Conservation (phyloP, 441 rosid species). For the Monsonia emarginata region DNA sequence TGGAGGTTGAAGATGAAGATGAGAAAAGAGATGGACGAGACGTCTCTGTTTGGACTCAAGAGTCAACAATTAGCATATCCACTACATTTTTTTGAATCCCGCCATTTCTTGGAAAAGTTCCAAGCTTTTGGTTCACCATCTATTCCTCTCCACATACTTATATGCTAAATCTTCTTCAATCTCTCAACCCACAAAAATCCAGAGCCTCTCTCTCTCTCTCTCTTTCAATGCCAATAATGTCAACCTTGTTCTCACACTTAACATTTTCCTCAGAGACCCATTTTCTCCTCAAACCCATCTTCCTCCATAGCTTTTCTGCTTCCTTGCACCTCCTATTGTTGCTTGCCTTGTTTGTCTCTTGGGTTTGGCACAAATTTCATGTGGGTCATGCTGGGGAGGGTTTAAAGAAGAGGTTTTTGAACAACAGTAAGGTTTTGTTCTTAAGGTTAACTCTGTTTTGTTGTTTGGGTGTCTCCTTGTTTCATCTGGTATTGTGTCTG, state of each 20-base stretch:
- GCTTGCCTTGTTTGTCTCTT: conserved; percentile 30
- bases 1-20: background rate
- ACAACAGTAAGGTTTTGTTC: conserved; percentile 19
- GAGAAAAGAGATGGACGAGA: too few relatives aligned
- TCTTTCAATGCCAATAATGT: background rate
- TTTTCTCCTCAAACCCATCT: conserved; percentile 39
- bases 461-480: conserved; percentile 42
- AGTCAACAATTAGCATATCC: background rate
- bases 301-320: conserved; percentile 37
- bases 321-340: conserved; percentile 47
- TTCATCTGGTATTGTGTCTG: conserved; percentile 32
- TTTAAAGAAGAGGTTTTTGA: conserved; percentile 20
- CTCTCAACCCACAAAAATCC: background rate
- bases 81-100: background rate
- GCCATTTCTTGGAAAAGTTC: background rate
- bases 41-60: too few relatives aligned
- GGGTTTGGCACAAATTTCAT: conserved; percentile 30
- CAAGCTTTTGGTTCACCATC: background rate
- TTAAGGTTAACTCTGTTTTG: conserved; percentile 33
- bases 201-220: background rate
- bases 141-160: background rate
- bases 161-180: background rate
- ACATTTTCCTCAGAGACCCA: conserved; percentile 21
- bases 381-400: conserved; percentile 22
- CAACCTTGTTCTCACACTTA: background rate